Conservation (phyloP, 148 eudicot species). For the Amaranthus hypochondriacus region DNA sequence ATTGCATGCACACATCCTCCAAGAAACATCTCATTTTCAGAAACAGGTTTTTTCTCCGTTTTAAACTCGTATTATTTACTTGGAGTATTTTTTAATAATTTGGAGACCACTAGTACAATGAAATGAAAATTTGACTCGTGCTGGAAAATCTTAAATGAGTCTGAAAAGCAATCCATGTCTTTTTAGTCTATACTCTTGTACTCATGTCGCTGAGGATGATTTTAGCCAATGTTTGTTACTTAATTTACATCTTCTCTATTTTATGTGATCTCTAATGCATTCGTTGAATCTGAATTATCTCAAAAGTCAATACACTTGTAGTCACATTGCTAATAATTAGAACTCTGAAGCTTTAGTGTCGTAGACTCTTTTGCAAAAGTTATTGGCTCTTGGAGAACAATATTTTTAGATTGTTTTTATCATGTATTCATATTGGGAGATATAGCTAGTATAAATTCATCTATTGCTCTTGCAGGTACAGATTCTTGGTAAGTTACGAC, state of each 20-base stretch:
- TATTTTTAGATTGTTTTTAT: background rate
- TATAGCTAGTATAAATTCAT: background rate
- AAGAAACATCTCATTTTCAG: slow-evolving; percentile 55
- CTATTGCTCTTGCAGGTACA: slow-evolving; percentile 42
- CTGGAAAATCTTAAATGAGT: background rate
- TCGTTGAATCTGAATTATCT: slow-evolving; percentile 1
- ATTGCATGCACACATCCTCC: slow-evolving; percentile 53
- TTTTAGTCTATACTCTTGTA: background rate
- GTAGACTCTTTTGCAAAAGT: background rate
- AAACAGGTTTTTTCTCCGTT: slow-evolving; percentile 42
- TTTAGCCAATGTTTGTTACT: background rate
- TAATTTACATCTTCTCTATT: background rate
- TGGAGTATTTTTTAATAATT: background rate
- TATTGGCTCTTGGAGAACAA: background rate
- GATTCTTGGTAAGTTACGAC: slow-evolving; percentile 55
- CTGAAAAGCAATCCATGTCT: background rate
- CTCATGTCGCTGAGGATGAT: background rate
- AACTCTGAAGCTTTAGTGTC: background rate
- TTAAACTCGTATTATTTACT: background rate
- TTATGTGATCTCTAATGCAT: background rate
- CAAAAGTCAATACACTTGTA: background rate
- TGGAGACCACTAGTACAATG: background rate
- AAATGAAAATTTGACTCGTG: background rate
- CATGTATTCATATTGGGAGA: background rate
- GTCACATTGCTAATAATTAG: background rate